These are phyloP conservation scores for Annulohypoxylon maeteangense DNA, from an alignment of 495 filamentous ascomycete genomes.

Conservation along the genomic window DNA sequence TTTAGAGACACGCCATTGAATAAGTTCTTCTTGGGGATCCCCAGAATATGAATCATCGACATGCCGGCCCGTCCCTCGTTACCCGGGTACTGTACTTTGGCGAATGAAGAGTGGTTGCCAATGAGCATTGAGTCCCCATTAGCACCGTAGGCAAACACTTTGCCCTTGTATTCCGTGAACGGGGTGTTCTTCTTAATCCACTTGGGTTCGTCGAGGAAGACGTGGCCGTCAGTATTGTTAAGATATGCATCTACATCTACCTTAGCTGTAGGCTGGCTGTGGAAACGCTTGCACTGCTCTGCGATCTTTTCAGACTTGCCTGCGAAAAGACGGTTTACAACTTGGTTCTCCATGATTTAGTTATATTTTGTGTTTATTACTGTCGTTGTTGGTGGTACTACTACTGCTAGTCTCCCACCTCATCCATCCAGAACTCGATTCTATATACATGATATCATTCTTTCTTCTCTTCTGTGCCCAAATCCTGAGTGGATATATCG, in stretches of 20 bases:
- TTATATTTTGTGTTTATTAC: background rate
- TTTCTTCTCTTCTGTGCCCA: slow-evolving; percentile 12
- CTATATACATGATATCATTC: slow-evolving; percentile 28
- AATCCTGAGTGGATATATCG: background rate
- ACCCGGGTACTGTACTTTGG: slow-evolving; percentile 42
- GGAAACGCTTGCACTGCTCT: slow-evolving; percentile 15
- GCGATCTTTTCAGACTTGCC: slow-evolving; percentile 20
- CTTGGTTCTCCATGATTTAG: background rate
- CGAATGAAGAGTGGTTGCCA: slow-evolving; percentile 47
- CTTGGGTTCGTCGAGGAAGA: slow-evolving; percentile 7
- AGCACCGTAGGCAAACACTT: slow-evolving; percentile 37
- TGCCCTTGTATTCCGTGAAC: slow-evolving; percentile 12
- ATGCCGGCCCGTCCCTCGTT: slow-evolving; percentile 41
- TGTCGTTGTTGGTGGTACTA: background rate
- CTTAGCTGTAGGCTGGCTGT: background rate
- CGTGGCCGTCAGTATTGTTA: background rate
- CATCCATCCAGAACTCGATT: background rate
- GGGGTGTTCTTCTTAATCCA: slow-evolving; percentile 27
- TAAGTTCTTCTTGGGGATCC: slow-evolving; percentile 46
- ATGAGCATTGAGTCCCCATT: slow-evolving; percentile 42
- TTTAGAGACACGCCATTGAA: slow-evolving; percentile 50
- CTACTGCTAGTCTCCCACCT: background rate
- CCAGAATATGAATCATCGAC: slow-evolving; percentile 47
- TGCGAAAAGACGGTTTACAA: slow-evolving; percentile 13
- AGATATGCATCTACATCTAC: slow-evolving; percentile 27